phyloP scores from a whole-genome alignment of 1,284 basidiomycete genomes.

The Heterobasidion occidentale region DNA sequence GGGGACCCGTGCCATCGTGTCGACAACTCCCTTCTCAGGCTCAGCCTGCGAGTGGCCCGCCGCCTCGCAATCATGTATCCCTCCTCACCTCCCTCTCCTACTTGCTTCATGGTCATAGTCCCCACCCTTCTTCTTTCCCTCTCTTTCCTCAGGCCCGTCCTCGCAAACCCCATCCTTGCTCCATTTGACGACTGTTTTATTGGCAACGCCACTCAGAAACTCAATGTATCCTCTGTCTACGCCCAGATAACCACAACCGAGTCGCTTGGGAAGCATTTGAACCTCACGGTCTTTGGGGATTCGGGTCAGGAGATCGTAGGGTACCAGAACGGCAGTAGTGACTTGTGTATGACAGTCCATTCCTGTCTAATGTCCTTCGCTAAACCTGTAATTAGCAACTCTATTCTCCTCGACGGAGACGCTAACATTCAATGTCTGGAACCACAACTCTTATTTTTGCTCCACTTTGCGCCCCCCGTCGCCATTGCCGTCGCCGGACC shows the following conservation, averaged over 20 bases:
- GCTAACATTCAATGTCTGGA: constrained; percentile 69
- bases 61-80: neutral
- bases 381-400: constrained; percentile 46
- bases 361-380: constrained; percentile 5
- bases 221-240: constrained; percentile 66
- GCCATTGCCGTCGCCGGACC: constrained; percentile 41
- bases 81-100: neutral
- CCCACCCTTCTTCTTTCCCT: neutral
- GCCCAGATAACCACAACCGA: constrained; percentile 57
- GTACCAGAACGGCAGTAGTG: constrained; percentile 48
- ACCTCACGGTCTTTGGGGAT: constrained; percentile 58
- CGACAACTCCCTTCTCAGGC: neutral
- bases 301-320: constrained; percentile 53
- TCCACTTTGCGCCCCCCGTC: constrained; percentile 67
- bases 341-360: constrained; percentile 45
- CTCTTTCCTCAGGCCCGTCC: neutral
- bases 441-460: constrained; percentile 71
- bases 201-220: constrained; percentile 44
- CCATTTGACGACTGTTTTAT: constrained; percentile 47
- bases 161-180: constrained; percentile 23
- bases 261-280: constrained; percentile 39
- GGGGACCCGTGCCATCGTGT: neutral
- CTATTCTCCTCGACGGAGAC: constrained; percentile 78
- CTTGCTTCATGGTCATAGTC: neutral
- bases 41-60: neutral